Evolutionary conservation across 164 flowering plant genomes (phyloP).

Genomic region (grape (Vitis vinifera)): ASM3070453v1 NC_081808.1:744501-745000

Average conservation of each 20-base stretch:
- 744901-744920: constrained; percentile 1
- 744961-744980: constrained; percentile 30
- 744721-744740: neutral
- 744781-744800: neutral
- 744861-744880: neutral
- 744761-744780: constrained; percentile 11
- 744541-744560: no score
- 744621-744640: no score
- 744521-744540: no score
- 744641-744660: no score
- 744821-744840: constrained; percentile 21
- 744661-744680: no score
- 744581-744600: no score
- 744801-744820: constrained; percentile 7
- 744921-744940: neutral
- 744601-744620: no score
- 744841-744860: neutral
- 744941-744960: constrained; percentile 6
- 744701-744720: neutral
- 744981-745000: constrained; percentile 54
- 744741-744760: neutral
- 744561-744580: no score
- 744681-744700: neutral
- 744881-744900: constrained; percentile 12
- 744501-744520: no score